Conservation (phyloP, 768 basidiomycete genomes). For the Hygrocybe coccinea region DNA sequence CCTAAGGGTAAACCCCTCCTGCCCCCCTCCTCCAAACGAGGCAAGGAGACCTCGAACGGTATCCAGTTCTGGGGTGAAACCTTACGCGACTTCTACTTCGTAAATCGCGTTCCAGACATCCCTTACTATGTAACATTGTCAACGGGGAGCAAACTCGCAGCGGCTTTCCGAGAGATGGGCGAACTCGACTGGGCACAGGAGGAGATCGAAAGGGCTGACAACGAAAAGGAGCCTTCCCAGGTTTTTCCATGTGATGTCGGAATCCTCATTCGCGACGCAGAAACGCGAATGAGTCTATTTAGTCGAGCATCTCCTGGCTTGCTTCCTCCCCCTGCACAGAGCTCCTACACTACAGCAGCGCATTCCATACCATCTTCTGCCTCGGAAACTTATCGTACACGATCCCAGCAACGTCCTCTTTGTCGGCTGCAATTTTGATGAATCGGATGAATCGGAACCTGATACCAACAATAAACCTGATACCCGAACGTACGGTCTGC, state of each 20-base stretch:
- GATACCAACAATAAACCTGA: slow-evolving; percentile 18
- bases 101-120: no score
- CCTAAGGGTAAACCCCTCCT: no score
- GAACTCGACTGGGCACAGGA: slow-evolving; percentile 31
- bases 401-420: slow-evolving; percentile 38
- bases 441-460: no score
- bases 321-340: no score
- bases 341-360: no score
- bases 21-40: no score
- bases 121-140: neutral
- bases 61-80: no score
- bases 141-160: neutral
- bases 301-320: no score
- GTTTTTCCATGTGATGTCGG: slow-evolving; percentile 29
- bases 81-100: no score
- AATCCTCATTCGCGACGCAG: slow-evolving; percentile 17
- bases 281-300: neutral
- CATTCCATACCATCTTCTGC: slow-evolving; percentile 23
- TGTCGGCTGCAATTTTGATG: slow-evolving; percentile 1
- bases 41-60: no score
- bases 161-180: neutral
- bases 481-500: slow-evolving; percentile 29
- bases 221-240: slow-evolving; percentile 30
- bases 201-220: slow-evolving; percentile 29
- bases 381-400: slow-evolving; percentile 39